These are phyloP conservation scores for Hemileccinum impolitum DNA, from an alignment of 768 basidiomycete species.

Conservation along the genomic window DNA sequence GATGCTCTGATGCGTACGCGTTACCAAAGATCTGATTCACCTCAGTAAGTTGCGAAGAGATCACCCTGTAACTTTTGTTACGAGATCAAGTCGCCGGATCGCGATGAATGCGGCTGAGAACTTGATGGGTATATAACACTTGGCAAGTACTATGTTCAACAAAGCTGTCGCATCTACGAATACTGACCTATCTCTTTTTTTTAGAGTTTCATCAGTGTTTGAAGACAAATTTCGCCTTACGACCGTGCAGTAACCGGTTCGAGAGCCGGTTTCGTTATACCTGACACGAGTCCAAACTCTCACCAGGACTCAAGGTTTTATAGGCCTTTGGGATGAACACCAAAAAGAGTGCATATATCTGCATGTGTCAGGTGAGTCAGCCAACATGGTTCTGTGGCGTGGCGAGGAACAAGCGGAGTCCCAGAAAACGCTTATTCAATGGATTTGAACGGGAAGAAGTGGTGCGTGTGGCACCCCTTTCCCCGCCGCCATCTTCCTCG, in stretches of 20 bases:
- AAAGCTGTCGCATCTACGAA: background rate
- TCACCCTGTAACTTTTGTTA: background rate
- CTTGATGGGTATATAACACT: background rate
- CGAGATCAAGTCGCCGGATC: background rate
- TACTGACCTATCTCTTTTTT: background rate
- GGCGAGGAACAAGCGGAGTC: slow-evolving; percentile 9
- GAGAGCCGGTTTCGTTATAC: slow-evolving; percentile 1
- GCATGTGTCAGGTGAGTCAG: slow-evolving; percentile 7
- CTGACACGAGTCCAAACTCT: background rate
- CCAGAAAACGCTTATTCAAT: background rate
- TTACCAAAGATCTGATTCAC: background rate
- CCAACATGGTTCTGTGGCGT: slow-evolving; percentile 21
- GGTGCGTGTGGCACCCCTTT: background rate
- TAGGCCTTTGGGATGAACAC: background rate
- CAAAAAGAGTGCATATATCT: slow-evolving; percentile 1
- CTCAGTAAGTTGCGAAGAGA: background rate
- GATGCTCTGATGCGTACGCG: background rate
- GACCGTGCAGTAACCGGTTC: background rate
- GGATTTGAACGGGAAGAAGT: background rate
- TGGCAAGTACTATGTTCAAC: no score
- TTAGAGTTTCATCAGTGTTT: slow-evolving; percentile 11
- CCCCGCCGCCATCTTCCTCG: background rate
- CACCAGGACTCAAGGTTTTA: background rate
- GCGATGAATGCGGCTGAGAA: slow-evolving; percentile 4
- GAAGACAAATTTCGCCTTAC: background rate